phyloP scores from a whole-genome alignment of 2,329 filamentous ascomycete genomes.

The Apiospora phragmitis region DNA sequence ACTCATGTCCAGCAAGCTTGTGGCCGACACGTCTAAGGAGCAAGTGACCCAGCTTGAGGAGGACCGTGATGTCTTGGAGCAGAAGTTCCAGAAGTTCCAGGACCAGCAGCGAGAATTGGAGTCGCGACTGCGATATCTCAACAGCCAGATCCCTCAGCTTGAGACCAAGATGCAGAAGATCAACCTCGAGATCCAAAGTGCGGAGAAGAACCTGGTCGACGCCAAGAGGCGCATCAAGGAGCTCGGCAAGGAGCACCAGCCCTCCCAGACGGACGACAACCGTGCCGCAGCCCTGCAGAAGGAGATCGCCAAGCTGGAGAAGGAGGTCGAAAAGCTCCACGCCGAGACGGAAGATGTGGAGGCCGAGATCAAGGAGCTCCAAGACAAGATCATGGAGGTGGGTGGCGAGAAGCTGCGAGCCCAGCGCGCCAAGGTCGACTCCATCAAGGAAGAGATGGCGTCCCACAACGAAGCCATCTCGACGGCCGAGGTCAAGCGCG shows the following conservation, averaged over 20 bases:
- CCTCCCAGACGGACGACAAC: constrained; percentile 76
- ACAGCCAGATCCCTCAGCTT: constrained; percentile 76
- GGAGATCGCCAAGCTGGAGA: constrained; percentile 72
- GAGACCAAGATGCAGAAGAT: constrained; percentile 94
- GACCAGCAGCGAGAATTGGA: constrained; percentile 82
- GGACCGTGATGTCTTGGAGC: constrained; percentile 82
- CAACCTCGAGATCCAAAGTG: constrained; percentile 82
- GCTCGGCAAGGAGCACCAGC: constrained; percentile 76
- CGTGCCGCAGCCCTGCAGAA: constrained; percentile 74
- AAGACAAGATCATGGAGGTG: constrained; percentile 98
- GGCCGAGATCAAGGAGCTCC: constrained; percentile 86
- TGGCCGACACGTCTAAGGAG: constrained; percentile 83
- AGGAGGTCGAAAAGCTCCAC: constrained; percentile 77
- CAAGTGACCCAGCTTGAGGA: constrained; percentile 84
- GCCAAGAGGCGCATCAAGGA: constrained; percentile 84
- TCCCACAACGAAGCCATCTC: constrained; percentile 80
- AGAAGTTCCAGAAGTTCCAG: constrained; percentile 81
- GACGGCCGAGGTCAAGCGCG: constrained; percentile 81
- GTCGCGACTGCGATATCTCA: constrained; percentile 67
- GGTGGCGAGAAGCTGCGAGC: constrained; percentile 89
- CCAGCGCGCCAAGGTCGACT: constrained; percentile 89
- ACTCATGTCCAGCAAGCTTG: constrained; percentile 94
- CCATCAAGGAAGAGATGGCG: constrained; percentile 81
- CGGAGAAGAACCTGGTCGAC: constrained; percentile 80
- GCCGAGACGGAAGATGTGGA: constrained; percentile 88